A percentile compares a stretch with the other conserved stretches of the same genome.
phyloP scores from a whole-genome alignment of 306 rosid genomes.

The Mucuna pruriens region DNA sequence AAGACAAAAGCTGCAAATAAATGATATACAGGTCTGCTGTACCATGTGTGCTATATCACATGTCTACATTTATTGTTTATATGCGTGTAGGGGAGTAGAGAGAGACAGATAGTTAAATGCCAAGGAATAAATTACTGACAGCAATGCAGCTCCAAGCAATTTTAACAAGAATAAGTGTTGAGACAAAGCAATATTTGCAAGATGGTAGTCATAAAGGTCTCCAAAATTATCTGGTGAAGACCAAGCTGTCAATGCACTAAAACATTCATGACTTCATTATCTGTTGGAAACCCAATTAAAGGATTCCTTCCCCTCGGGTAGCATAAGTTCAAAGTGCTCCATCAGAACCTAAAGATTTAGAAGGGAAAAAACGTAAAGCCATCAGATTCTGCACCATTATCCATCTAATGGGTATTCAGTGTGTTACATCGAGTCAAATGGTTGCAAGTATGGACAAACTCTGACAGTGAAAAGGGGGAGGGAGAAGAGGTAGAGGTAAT shows the following conservation, averaged over 20 bases:
- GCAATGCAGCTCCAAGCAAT: conserved; percentile 2
- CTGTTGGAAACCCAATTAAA: conserved; percentile 27
- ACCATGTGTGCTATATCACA: conserved; percentile 35
- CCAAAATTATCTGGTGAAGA: conserved; percentile 25
- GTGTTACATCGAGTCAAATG: neutral
- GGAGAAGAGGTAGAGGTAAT: conserved; percentile 11
- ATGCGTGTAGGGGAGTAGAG: neutral
- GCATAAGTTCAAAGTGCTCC: conserved; percentile 34
- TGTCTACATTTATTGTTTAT: conserved; percentile 40
- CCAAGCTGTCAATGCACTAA: neutral
- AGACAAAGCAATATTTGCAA: conserved; percentile 31
- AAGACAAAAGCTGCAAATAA: conserved; percentile 41
- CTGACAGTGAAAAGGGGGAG: conserved; percentile 19
- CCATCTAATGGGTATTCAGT: conserved; percentile 24
- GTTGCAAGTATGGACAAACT: conserved; percentile 32
- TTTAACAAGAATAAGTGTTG: conserved; percentile 25
- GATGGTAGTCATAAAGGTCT: conserved; percentile 20
- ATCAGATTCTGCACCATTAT: conserved; percentile 41
- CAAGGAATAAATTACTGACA: conserved; percentile 30
- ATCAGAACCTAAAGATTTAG: conserved; percentile 34
- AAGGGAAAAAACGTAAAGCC: conserved; percentile 9
- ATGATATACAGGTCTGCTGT: conserved; percentile 30
- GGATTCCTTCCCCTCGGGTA: neutral
- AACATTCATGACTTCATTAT: neutral
- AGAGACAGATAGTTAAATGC: conserved; percentile 14